These are phyloP conservation scores for Saprolegnia diclina DNA, from an alignment of 352 stramenopile genomes.

Conservation along the genomic window DNA sequence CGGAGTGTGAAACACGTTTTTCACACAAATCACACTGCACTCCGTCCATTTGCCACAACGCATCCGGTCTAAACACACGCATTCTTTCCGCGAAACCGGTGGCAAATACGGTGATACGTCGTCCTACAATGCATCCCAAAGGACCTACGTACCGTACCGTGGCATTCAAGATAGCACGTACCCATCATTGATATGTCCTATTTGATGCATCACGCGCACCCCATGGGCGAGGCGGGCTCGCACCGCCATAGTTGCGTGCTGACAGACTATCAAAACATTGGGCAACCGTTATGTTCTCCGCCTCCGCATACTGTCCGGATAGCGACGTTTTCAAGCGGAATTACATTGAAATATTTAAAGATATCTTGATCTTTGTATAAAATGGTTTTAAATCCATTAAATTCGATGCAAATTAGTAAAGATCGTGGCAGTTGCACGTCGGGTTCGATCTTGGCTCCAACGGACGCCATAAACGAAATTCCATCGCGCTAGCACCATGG, in stretches of 20 bases:
- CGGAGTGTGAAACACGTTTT: background rate
- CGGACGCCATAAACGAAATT: background rate
- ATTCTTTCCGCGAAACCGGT: too few relatives aligned
- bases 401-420: background rate
- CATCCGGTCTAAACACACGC: background rate
- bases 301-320: background rate
- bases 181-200: background rate
- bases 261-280: background rate
- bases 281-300: background rate
- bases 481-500: constrained; percentile 48
- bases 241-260: background rate
- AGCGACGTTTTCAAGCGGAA: background rate
- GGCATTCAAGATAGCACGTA: too few relatives aligned
- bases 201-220: background rate
- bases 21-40: too few relatives aligned
- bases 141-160: too few relatives aligned
- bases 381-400: background rate
- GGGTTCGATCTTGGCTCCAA: background rate
- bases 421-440: background rate
- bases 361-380: constrained; percentile 5
- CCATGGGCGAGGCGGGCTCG: too few relatives aligned
- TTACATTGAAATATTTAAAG: background rate
- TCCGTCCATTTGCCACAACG: too few relatives aligned
- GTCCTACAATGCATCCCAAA: too few relatives aligned
- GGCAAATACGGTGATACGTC: too few relatives aligned